Conservation (phyloP, 2,329 filamentous ascomycete genomes). For the Neopestalotiopsis rosae region DNA sequence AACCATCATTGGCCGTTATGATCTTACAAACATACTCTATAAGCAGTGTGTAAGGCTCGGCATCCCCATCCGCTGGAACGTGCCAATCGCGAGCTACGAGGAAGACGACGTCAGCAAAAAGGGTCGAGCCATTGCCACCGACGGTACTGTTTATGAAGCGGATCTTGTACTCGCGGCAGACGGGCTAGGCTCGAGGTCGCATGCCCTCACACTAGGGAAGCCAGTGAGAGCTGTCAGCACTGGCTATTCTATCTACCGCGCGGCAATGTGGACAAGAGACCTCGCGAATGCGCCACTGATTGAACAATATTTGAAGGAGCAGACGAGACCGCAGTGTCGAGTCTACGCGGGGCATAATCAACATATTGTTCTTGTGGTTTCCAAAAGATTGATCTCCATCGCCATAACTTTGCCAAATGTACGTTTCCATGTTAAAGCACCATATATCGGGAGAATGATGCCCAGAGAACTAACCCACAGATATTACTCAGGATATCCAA, state of each 20-base stretch:
- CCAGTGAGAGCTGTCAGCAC: slow-evolving; percentile 28
- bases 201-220: slow-evolving; percentile 26
- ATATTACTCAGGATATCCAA: not conserved
- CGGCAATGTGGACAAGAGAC: slow-evolving; percentile 21
- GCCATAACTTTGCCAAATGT: slow-evolving; percentile 1
- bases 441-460: not conserved
- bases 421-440: not conserved
- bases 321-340: not conserved
- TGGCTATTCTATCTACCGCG: slow-evolving; percentile 30
- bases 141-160: slow-evolving; percentile 26
- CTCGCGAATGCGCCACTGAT: not conserved
- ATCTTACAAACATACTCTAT: not conserved
- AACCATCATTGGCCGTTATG: not conserved
- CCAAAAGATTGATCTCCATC: slow-evolving; percentile 10
- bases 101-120: slow-evolving; percentile 10
- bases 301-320: not conserved
- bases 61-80: not conserved
- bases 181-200: slow-evolving; percentile 34
- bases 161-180: slow-evolving; percentile 37
- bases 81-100: slow-evolving; percentile 13
- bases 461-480: not conserved
- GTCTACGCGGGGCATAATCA: not conserved
- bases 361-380: not conserved
- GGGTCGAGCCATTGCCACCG: slow-evolving; percentile 22
- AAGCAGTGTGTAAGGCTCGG: slow-evolving; percentile 4